A percentile compares a stretch with the other conserved stretches of the same genome.
These are phyloP conservation scores for Spizellomyces sp. DNA, from an alignment of 192 early-diverging fungal genomes.

Conservation along the genomic window DNA sequence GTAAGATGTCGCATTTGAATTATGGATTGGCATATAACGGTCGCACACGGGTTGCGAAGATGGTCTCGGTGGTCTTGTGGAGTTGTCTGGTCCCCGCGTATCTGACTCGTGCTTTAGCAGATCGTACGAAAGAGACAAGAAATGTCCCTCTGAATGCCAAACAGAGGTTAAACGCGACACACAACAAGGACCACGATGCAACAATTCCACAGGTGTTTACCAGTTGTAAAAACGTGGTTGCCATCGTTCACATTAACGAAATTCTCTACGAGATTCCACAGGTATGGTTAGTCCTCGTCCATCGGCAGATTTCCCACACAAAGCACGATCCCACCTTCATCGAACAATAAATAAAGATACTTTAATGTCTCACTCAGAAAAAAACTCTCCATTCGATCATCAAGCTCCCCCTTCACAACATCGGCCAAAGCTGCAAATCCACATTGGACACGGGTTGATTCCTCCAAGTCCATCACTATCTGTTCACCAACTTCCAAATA, in stretches of 20 bases:
- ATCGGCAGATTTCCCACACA: background rate
- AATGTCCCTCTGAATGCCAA: constrained; percentile 54
- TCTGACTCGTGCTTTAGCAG: background rate
- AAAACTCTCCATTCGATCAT: constrained; percentile 96
- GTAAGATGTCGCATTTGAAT: too few relatives aligned
- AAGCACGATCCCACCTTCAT: constrained; percentile 54
- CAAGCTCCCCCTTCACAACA: constrained; percentile 62
- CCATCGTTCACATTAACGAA: constrained; percentile 68
- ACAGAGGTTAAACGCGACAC: too few relatives aligned
- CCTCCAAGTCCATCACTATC: constrained; percentile 79
- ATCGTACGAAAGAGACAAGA: constrained; percentile 44
- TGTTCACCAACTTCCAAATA: constrained; percentile 90
- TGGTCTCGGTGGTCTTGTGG: too few relatives aligned
- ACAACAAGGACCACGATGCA: too few relatives aligned
- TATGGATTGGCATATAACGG: too few relatives aligned
- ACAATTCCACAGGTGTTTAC: constrained; percentile 17
- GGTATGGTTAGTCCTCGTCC: too few relatives aligned
- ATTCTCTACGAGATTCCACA: constrained; percentile 52
- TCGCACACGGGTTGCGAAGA: too few relatives aligned
- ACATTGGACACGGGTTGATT: constrained; percentile 67
- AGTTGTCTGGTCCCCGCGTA: background rate
- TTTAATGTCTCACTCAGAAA: constrained; percentile 93
- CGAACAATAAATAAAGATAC: constrained; percentile 96
- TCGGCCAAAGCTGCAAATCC: constrained; percentile 78
- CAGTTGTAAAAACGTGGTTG: constrained; percentile 90